A percentile compares a stretch with the other conserved stretches of the same genome.
These are phyloP conservation scores for Gnomoniopsis sp. DNA, from an alignment of 2,329 filamentous ascomycete species.

Conservation along the genomic window DNA sequence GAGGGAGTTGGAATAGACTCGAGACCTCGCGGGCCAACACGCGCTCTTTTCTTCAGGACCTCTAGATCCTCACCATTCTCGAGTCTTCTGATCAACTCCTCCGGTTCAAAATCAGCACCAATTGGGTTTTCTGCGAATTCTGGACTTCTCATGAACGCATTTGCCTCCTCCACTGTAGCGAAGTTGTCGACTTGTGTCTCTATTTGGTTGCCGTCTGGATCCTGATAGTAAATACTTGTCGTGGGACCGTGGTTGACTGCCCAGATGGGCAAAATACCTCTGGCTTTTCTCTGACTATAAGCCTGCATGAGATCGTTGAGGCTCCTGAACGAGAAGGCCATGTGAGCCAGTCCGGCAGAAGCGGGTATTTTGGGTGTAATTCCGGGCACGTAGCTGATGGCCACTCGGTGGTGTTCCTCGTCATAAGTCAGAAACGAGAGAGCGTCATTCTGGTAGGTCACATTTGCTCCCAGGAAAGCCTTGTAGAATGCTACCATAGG, in stretches of 20 bases:
- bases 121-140: conserved; percentile 37
- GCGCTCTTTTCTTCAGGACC: conserved; percentile 1
- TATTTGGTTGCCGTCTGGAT: conserved; percentile 46
- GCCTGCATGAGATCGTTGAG: conserved; percentile 32
- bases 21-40: neutral
- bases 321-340: conserved; percentile 38
- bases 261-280: conserved; percentile 38
- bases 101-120: conserved; percentile 16
- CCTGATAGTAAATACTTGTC: conserved; percentile 44
- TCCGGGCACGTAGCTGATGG: conserved; percentile 29
- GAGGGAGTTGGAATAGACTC: neutral
- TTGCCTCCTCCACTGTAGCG: conserved; percentile 32
- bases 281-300: conserved; percentile 33
- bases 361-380: conserved; percentile 21
- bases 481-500: conserved; percentile 35
- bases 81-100: conserved; percentile 9
- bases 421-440: conserved; percentile 41
- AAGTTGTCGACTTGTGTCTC: conserved; percentile 46
- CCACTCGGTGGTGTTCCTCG: conserved; percentile 45
- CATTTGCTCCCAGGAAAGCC: conserved; percentile 32
- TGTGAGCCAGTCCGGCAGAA: conserved; percentile 35
- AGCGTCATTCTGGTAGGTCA: conserved; percentile 23
- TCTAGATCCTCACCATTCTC: neutral
- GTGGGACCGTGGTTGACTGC: conserved; percentile 45
- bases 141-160: conserved; percentile 33